Evolutionary conservation across 306 rosid genomes (phyloP).

Genomic region (Prunus dulcis): DNA sequence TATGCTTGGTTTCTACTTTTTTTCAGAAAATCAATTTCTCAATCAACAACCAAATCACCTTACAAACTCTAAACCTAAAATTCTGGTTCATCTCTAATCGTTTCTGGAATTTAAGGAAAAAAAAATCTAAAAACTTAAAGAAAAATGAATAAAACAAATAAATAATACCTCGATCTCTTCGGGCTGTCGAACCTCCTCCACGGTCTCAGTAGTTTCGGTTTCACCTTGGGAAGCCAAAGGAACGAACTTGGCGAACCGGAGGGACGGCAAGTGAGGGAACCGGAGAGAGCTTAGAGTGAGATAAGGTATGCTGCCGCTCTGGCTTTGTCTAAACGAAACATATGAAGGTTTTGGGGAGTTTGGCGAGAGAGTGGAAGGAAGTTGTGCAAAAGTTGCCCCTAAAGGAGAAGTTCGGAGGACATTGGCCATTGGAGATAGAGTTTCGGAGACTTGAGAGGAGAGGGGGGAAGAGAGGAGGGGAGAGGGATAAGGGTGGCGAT

Average conservation of each 20-base stretch:
- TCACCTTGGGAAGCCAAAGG: constrained; percentile 55
- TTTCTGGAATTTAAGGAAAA: neutral
- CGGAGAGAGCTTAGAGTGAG: constrained; percentile 27
- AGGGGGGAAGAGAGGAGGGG: constrained; percentile 21
- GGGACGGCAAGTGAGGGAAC: constrained; percentile 28
- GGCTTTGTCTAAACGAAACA: constrained; percentile 27
- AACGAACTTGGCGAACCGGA: constrained; percentile 39
- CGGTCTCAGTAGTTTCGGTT: constrained; percentile 34
- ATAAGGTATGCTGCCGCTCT: constrained; percentile 8
- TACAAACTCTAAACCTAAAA: neutral
- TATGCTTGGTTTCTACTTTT: neutral
- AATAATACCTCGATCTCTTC: constrained; percentile 31
- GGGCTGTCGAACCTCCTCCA: constrained; percentile 43
- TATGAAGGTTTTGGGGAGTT: constrained; percentile 21
- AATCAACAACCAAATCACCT: neutral
- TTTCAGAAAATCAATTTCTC: neutral
- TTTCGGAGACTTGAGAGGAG: constrained; percentile 10
- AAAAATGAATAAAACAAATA: neutral
- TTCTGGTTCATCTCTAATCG: neutral
- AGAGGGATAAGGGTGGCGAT: constrained; percentile 26
- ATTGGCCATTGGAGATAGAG: constrained; percentile 43
- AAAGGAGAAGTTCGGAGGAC: constrained; percentile 44
- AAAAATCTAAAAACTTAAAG: neutral
- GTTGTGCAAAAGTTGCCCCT: constrained; percentile 23
- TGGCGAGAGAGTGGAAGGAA: constrained; percentile 11